Percentiles rank a stretch among this genome's conserved stretches.
These are phyloP conservation scores for Syzygium aromaticum DNA, from an alignment of 345 rosid species.

Conservation along the genomic window DNA sequence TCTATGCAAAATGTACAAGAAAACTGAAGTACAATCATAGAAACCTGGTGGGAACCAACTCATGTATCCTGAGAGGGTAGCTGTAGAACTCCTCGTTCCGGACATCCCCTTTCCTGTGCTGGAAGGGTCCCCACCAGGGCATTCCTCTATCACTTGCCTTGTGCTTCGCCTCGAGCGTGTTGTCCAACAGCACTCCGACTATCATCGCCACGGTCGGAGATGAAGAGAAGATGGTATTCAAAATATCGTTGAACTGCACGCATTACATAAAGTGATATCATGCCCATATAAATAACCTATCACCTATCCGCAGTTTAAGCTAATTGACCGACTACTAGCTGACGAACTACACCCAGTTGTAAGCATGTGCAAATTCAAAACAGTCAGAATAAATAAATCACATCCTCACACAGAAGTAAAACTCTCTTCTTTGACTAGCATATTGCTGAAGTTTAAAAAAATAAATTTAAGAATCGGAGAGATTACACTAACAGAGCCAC, in stretches of 20 bases:
- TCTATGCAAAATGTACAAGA: not conserved
- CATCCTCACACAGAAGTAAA: not conserved
- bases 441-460: not conserved
- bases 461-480: not conserved
- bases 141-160: conserved; percentile 50
- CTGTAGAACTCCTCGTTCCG: conserved; percentile 79
- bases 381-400: not conserved
- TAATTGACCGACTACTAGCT: not conserved
- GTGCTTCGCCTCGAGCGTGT: conserved; percentile 52
- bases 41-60: conserved; percentile 58
- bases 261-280: not conserved
- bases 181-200: conserved; percentile 60
- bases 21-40: conserved; percentile 12
- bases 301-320: not conserved
- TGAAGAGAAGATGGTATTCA: conserved; percentile 85
- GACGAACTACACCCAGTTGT: not conserved
- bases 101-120: conserved; percentile 47
- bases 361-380: not conserved
- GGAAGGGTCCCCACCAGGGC: conserved; percentile 93
- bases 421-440: not conserved
- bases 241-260: conserved; percentile 76
- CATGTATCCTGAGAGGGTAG: conserved; percentile 44
- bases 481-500: not conserved
- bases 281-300: not conserved
- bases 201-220: conserved; percentile 71